Evolutionary conservation across 169 alveolate genomes (phyloP).

Genomic region (Cyclospora cayetanensis): DNA sequence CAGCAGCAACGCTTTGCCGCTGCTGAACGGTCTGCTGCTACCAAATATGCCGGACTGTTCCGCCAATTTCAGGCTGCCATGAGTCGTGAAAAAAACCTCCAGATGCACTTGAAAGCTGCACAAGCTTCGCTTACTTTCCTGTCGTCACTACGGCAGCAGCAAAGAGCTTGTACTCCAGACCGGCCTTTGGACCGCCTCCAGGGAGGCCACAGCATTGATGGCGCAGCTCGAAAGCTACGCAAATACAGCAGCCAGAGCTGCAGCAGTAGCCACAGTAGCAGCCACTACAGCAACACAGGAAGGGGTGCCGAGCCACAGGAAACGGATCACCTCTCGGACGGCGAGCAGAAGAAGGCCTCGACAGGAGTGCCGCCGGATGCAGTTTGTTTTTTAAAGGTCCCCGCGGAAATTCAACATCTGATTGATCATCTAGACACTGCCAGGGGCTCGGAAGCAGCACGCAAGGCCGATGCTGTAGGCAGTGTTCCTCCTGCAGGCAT

Average conservation of each 20-base stretch:
- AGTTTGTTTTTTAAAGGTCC: neutral
- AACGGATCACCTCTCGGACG: neutral
- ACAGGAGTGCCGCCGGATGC: neutral
- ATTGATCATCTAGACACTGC: constrained; percentile 12
- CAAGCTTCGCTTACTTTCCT: neutral
- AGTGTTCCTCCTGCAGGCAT: neutral
- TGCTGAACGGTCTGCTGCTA: constrained; percentile 16
- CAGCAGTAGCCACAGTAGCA: constrained; percentile 2
- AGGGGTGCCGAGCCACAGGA: neutral
- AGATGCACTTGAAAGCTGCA: neutral
- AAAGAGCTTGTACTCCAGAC: no score
- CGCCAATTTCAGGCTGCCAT: neutral
- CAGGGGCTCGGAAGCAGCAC: constrained; percentile 1
- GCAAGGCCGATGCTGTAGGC: neutral
- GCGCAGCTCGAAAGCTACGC: neutral
- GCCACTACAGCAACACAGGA: neutral
- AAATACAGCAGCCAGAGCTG: neutral
- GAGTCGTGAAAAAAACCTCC: neutral
- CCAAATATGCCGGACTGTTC: neutral
- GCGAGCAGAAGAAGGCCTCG: neutral
- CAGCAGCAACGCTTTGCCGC: constrained; percentile 52
- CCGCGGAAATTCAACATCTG: constrained; percentile 37
- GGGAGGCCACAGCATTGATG: neutral
- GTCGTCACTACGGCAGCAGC: constrained; percentile 41
- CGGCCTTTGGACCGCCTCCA: no score